Conservation (phyloP, 352 stramenopile genomes). For the Blastocystis hominis region DNA sequence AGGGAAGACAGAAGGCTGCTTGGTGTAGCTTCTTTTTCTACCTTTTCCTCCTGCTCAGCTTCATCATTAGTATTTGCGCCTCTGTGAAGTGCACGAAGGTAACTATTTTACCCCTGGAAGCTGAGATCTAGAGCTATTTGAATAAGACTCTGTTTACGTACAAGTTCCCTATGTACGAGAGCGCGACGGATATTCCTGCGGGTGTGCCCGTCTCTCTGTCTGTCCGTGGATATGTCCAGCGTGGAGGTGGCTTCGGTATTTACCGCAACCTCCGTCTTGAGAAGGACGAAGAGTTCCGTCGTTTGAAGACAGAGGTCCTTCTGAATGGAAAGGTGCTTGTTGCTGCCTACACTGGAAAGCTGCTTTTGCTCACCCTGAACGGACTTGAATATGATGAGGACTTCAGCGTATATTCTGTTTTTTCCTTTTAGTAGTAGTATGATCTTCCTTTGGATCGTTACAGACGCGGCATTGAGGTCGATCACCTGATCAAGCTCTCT, state of each 20-base stretch:
- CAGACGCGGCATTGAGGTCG: not conserved
- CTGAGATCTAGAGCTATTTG: not conserved
- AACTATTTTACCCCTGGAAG: not conserved
- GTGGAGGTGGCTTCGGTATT: slow-evolving; percentile 52
- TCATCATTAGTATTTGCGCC: not conserved
- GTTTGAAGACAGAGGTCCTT: not conserved
- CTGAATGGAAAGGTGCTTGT: not conserved
- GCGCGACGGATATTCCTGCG: not conserved
- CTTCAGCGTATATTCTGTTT: not conserved
- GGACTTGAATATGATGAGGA: not conserved
- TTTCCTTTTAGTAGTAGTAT: not conserved
- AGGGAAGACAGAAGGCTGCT: not conserved
- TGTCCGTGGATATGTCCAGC: not conserved
- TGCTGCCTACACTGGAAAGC: not conserved
- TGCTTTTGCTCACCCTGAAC: not conserved
- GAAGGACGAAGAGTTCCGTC: not conserved
- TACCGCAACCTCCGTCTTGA: not conserved
- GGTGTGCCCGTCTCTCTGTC: slow-evolving; percentile 15
- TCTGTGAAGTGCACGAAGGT: not conserved
- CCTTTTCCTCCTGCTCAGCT: not conserved
- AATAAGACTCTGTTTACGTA: slow-evolving; percentile 50
- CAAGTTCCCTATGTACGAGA: not conserved
- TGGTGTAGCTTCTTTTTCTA: slow-evolving; percentile 34
- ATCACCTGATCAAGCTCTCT: not conserved
- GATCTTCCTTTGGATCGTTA: not conserved